Conservation (phyloP, 2,329 filamentous ascomycete species). For the Ilyonectria destructans region DNA sequence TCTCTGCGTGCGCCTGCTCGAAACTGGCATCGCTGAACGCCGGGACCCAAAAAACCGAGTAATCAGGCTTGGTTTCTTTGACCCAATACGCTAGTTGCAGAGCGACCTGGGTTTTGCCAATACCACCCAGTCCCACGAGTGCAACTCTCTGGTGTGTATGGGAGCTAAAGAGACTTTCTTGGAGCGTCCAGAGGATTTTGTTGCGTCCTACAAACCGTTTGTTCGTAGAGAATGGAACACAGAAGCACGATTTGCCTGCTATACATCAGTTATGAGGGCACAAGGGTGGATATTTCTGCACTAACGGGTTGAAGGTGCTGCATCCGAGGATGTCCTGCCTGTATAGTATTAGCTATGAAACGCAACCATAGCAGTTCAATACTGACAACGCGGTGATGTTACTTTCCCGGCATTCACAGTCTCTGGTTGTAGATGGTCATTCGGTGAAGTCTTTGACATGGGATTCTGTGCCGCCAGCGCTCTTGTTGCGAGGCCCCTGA, state of each 20-base stretch:
- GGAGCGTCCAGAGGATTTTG: too few species aligned
- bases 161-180: neutral
- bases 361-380: too few species aligned
- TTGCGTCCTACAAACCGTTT: too few species aligned
- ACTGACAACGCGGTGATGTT: too few species aligned
- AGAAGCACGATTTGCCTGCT: too few species aligned
- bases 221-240: too few species aligned
- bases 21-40: slow-evolving; percentile 50
- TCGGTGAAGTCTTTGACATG: neutral
- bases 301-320: too few species aligned
- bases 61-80: slow-evolving; percentile 8
- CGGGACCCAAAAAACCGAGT: slow-evolving; percentile 56
- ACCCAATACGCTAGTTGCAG: slow-evolving; percentile 37
- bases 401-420: slow-evolving; percentile 1
- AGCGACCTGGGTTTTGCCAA: slow-evolving; percentile 36
- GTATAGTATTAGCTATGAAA: too few species aligned
- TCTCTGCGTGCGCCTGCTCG: slow-evolving; percentile 51
- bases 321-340: too few species aligned
- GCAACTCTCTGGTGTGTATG: neutral
- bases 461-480: neutral
- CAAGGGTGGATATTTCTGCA: too few species aligned
- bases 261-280: too few species aligned
- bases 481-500: slow-evolving; percentile 23
- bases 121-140: too few species aligned
- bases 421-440: neutral